Percentiles rank a stretch among this genome's conserved stretches.
These are phyloP conservation scores for Barbarea vulgaris DNA, from an alignment of 345 rosid species.

Conservation along the genomic window DNA sequence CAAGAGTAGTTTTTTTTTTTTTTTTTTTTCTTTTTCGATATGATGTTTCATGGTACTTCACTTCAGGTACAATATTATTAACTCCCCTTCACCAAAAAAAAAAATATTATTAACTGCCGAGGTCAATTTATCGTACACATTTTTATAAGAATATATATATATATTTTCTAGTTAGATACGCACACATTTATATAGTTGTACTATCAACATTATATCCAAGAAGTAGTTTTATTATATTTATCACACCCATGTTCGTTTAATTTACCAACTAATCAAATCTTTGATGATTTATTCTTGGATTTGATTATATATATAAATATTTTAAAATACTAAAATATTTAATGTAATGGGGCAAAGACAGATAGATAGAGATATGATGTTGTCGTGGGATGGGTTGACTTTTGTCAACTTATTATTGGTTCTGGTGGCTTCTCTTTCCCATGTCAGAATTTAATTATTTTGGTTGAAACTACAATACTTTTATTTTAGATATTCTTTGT, in stretches of 20 bases:
- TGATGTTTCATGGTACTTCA: slow-evolving; percentile 18
- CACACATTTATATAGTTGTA: slow-evolving; percentile 11
- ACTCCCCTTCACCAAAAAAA: too few relatives aligned
- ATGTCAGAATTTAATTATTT: neutral
- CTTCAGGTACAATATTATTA: neutral
- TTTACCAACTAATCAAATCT: neutral
- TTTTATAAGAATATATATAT: neutral
- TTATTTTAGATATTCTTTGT: neutral
- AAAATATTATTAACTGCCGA: slow-evolving; percentile 17
- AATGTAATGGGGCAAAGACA: slow-evolving; percentile 27
- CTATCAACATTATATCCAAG: neutral
- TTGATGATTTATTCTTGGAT: slow-evolving; percentile 8
- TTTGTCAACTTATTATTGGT: slow-evolving; percentile 30
- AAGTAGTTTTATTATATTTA: neutral
- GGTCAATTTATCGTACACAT: slow-evolving; percentile 5
- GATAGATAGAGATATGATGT: slow-evolving; percentile 26
- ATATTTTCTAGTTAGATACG: slow-evolving; percentile 17
- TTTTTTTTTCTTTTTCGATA: neutral
- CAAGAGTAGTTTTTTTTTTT: slow-evolving; percentile 10
- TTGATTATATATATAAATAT: neutral
- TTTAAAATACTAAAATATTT: neutral
- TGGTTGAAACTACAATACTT: neutral
- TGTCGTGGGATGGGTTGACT: slow-evolving; percentile 43
- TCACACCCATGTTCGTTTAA: slow-evolving; percentile 27
- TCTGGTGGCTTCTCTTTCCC: neutral